phyloP scores from a whole-genome alignment of 2,329 filamentous ascomycete genomes.

The Penicillium sp. region DNA sequence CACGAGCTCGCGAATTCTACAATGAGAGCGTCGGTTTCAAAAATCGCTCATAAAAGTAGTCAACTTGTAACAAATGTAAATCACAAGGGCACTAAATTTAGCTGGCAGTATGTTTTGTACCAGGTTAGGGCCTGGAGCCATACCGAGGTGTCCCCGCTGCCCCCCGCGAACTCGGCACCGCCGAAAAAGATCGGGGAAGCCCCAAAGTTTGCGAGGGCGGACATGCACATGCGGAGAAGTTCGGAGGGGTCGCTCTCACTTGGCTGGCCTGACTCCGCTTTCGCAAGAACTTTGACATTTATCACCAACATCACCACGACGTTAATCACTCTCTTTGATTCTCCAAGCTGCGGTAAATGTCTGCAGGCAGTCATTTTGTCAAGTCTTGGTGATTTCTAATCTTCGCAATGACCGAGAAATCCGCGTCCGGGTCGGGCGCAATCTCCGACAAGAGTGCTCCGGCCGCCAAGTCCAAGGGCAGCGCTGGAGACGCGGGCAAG shows the following conservation, averaged over 20 bases:
- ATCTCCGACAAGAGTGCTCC: conserved; percentile 26
- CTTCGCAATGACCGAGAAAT: conserved; percentile 35
- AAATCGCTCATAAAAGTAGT: background rate
- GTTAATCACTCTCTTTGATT: background rate
- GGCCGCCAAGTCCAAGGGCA: conserved; percentile 32
- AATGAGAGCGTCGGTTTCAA: background rate
- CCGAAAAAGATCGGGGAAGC: conserved; percentile 13
- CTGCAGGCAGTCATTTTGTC: conserved; percentile 32
- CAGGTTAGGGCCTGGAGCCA: background rate
- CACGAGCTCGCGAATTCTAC: background rate
- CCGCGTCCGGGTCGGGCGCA: conserved; percentile 23
- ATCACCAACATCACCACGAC: background rate
- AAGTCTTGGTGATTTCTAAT: conserved; percentile 22
- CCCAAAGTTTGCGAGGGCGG: background rate
- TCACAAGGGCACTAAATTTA: background rate
- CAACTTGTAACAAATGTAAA: background rate
- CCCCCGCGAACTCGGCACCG: background rate
- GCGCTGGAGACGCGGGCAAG: conserved; percentile 29
- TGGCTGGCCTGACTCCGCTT: conserved; percentile 23
- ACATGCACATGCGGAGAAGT: conserved; percentile 23
- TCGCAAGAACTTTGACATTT: conserved; percentile 21
- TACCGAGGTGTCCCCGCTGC: conserved; percentile 11
- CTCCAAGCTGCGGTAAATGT: conserved; percentile 17
- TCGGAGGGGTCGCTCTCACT: conserved; percentile 23
- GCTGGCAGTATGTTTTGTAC: background rate